phyloP scores from a whole-genome alignment of 768 basidiomycete genomes.

The Pholiota molesta region DNA sequence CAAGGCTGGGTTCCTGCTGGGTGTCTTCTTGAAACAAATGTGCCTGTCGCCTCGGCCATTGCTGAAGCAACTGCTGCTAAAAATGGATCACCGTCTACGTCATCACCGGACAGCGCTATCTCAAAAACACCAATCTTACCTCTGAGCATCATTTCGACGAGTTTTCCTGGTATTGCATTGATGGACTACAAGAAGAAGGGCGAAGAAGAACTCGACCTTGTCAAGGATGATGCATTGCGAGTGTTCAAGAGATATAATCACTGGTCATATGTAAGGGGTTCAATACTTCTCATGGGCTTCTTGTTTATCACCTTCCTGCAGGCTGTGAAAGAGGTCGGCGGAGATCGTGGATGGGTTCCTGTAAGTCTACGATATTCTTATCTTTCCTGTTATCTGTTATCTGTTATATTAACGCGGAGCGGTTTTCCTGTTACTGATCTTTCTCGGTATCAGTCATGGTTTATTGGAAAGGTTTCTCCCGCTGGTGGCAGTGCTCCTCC shows the following conservation, averaged over 20 bases:
- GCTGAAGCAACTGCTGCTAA: slow-evolving; percentile 78
- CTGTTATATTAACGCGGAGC: too few species aligned
- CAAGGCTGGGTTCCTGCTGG: slow-evolving; percentile 99
- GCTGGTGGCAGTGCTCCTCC: slow-evolving; percentile 45
- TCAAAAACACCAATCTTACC: slow-evolving; percentile 86
- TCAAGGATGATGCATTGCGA: slow-evolving; percentile 84
- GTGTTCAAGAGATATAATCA: slow-evolving; percentile 99
- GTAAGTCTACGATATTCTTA: slow-evolving; percentile 41
- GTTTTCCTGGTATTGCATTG: slow-evolving; percentile 93
- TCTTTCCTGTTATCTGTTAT: slow-evolving; percentile 1
- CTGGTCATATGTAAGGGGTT: slow-evolving; percentile 83
- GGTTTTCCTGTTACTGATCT: slow-evolving; percentile 14
- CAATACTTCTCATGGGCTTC: neutral
- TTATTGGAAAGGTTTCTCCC: slow-evolving; percentile 82
- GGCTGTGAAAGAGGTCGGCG: slow-evolving; percentile 93
- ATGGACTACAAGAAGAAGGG: slow-evolving; percentile 97
- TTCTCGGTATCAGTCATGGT: slow-evolving; percentile 71
- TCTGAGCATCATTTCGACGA: slow-evolving; percentile 91
- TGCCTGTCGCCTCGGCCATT: slow-evolving; percentile 87
- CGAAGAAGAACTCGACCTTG: slow-evolving; percentile 87
- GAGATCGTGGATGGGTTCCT: slow-evolving; percentile 96
- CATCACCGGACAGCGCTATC: slow-evolving; percentile 40
- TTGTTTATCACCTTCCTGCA: slow-evolving; percentile 28
- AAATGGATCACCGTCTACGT: slow-evolving; percentile 40
- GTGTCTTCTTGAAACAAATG: slow-evolving; percentile 90